These are phyloP conservation scores for Apiospora sp. DNA, from an alignment of 2,329 filamentous ascomycete species.

Conservation along the genomic window DNA sequence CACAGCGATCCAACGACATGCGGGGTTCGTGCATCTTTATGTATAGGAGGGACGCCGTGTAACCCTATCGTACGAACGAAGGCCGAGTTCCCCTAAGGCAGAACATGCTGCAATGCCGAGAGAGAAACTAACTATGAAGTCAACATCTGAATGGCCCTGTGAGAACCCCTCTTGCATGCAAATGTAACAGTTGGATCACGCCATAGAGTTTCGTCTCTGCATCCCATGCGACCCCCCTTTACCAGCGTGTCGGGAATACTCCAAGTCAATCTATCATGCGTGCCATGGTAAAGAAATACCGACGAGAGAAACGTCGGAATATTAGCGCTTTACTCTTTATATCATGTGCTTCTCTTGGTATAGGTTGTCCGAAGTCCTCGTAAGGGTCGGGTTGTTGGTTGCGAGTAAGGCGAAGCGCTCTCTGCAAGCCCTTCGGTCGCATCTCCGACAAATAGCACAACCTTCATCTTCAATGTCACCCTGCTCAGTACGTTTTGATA, in stretches of 20 bases:
- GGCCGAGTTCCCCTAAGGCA: not conserved
- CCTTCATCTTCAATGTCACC: not conserved
- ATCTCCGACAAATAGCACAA: not conserved
- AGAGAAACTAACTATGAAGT: not conserved
- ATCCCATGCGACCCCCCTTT: not conserved
- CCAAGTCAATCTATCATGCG: not conserved
- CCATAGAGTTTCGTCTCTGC: not conserved
- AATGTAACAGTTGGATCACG: not conserved
- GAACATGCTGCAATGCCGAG: not conserved
- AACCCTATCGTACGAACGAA: not conserved
- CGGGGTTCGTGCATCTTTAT: not conserved
- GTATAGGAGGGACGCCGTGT: not conserved
- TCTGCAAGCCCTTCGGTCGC: not conserved
- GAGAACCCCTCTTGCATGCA: not conserved
- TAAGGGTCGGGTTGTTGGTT: not conserved
- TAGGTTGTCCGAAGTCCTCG: not conserved
- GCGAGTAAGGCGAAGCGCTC: not conserved
- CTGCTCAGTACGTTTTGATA: not conserved
- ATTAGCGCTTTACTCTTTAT: not conserved
- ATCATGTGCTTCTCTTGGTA: not conserved
- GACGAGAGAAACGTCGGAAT: not conserved
- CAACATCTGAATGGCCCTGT: not conserved
- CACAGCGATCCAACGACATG: not conserved
- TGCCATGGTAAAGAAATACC: no score
- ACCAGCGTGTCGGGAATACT: not conserved